Percentiles rank a stretch among this genome's conserved stretches.
Evolutionary conservation across 768 basidiomycete species (phyloP).

Genomic region (Leccinum rimulosum): DNA sequence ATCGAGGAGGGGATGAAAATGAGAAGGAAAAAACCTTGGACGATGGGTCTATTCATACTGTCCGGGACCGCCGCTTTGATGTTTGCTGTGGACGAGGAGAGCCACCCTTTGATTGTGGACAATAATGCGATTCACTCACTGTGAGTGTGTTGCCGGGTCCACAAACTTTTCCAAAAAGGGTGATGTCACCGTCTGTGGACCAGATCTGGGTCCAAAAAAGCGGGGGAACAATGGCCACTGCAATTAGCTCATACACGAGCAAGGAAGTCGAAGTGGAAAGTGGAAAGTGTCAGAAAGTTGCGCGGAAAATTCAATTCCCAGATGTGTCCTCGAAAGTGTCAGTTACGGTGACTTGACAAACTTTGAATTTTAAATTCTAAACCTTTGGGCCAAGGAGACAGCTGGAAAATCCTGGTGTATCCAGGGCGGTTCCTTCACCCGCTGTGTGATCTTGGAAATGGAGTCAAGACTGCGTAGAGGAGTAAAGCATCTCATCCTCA

Average conservation of each 20-base stretch:
- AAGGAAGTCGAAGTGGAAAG: background rate
- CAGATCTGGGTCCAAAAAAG: background rate
- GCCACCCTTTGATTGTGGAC: background rate
- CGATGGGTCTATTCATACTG: conserved; percentile 13
- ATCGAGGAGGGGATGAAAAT: background rate
- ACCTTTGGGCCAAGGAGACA: background rate
- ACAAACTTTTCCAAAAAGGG: background rate
- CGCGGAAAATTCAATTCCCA: too few species aligned
- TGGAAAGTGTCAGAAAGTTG: too few species aligned
- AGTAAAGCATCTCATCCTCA: background rate
- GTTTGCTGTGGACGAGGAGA: conserved; percentile 7
- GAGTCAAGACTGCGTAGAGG: background rate
- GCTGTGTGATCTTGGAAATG: background rate
- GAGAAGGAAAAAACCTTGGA: background rate
- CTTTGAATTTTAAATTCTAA: background rate
- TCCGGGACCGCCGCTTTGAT: conserved; percentile 4
- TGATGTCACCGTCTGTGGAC: conserved; percentile 3
- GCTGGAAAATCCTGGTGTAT: background rate
- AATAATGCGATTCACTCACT: conserved; percentile 11
- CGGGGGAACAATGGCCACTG: background rate
- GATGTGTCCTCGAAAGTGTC: too few species aligned
- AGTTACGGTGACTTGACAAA: background rate
- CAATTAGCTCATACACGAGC: background rate
- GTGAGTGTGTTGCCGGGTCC: background rate
- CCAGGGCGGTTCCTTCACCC: background rate